These are phyloP conservation scores for Blastocystis sp. DNA, from an alignment of 352 stramenopile genomes.

Conservation along the genomic window DNA sequence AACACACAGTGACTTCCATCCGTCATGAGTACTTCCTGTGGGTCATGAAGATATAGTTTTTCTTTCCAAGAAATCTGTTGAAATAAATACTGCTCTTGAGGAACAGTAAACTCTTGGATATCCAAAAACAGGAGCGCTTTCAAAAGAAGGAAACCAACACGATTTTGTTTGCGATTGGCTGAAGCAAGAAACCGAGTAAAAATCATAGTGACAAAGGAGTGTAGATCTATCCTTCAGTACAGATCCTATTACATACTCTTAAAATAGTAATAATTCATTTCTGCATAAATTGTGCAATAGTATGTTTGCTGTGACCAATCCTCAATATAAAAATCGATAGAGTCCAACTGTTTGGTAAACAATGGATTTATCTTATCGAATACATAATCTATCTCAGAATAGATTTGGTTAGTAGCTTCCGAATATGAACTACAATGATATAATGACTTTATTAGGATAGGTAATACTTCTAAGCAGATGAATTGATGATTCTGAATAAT, in stretches of 20 bases:
- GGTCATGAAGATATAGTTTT: background rate
- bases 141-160: conserved; percentile 12
- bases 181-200: background rate
- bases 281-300: conserved; percentile 14
- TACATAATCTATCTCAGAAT: conserved; percentile 39
- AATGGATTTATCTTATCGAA: conserved; percentile 3
- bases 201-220: background rate
- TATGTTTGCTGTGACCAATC: conserved; percentile 7
- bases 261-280: conserved; percentile 38
- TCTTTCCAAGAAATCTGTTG: conserved; percentile 20
- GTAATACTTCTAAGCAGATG: background rate
- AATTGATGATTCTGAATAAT: background rate
- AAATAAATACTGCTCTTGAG: background rate
- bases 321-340: conserved; percentile 19
- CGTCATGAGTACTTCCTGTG: background rate
- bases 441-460: background rate
- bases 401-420: background rate
- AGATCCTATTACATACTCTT: background rate
- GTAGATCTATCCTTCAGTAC: background rate
- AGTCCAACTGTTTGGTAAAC: background rate
- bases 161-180: conserved; percentile 22
- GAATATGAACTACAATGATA: background rate
- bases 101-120: background rate
- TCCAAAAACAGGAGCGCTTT: conserved; percentile 29
- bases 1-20: conserved; percentile 18